Percentiles rank a stretch among this genome's conserved stretches.
These are phyloP conservation scores for Excoecaria cochinchinensis DNA, from an alignment of 345 rosid species.

Conservation along the genomic window DNA sequence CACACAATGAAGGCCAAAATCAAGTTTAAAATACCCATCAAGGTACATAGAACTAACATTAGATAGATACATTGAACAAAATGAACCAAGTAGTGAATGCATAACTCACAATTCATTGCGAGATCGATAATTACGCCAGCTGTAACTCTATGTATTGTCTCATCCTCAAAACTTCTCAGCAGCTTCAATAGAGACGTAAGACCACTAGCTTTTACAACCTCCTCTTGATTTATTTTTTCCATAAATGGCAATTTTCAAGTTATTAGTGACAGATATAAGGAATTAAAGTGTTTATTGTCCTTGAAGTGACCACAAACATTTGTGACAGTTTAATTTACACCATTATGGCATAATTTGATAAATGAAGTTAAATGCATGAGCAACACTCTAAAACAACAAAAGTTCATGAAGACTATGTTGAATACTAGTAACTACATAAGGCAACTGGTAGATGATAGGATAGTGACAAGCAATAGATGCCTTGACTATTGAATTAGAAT, in stretches of 20 bases:
- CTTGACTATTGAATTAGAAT: not conserved
- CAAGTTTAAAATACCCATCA: not conserved
- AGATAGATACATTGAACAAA: not conserved
- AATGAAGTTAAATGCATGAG: not conserved
- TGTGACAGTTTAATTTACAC: not conserved
- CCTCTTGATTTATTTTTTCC: conserved; percentile 88
- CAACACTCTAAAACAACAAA: not conserved
- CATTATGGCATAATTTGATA: not conserved
- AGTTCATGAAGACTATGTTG: not conserved
- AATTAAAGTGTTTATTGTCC: not conserved
- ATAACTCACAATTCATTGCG: conserved; percentile 85
- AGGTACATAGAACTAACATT: not conserved
- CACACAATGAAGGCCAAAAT: not conserved
- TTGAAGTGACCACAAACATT: not conserved
- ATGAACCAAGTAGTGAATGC: not conserved
- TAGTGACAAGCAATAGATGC: not conserved
- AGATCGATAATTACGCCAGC: conserved; percentile 99
- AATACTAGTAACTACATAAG: no score
- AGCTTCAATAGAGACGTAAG: conserved; percentile 76
- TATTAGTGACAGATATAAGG: conserved; percentile 3
- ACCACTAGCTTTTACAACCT: conserved; percentile 99
- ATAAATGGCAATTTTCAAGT: conserved; percentile 4
- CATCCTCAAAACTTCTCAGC: conserved; percentile 82
- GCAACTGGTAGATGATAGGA: not conserved
- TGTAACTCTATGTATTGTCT: conserved; percentile 90